Evolutionary conservation across 2,329 filamentous ascomycete species (phyloP).

Genomic region (Dactylellina leptospora): DNA sequence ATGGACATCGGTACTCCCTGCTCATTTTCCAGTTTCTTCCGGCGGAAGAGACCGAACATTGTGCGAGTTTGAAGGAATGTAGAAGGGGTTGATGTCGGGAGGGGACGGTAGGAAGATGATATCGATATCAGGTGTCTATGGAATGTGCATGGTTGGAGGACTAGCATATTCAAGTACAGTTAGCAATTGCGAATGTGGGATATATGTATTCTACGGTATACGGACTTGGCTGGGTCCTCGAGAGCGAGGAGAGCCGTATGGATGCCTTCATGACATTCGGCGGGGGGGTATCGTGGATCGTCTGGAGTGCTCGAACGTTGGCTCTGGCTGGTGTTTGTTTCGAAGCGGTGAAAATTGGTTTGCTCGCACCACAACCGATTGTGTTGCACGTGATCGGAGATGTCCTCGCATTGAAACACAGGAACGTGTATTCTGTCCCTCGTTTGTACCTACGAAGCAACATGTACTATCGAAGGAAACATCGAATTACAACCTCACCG

Average conservation of each 20-base stretch:
- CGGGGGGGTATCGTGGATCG: not conserved
- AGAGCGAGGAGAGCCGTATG: slow-evolving; percentile 43
- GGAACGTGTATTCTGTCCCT: no score
- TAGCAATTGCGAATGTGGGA: not conserved
- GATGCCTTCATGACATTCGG: slow-evolving; percentile 49
- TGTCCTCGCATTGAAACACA: no score
- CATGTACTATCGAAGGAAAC: no score
- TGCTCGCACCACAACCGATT: slow-evolving; percentile 14
- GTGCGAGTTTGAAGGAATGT: slow-evolving; percentile 25
- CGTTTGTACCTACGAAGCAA: no score
- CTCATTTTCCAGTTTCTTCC: slow-evolving; percentile 36
- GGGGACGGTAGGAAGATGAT: not conserved
- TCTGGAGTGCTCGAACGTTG: not conserved
- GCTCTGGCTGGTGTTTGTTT: no score
- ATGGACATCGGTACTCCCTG: slow-evolving; percentile 57
- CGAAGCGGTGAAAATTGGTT: not conserved
- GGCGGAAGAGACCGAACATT: slow-evolving; percentile 44
- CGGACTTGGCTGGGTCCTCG: slow-evolving; percentile 45
- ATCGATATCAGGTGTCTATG: slow-evolving; percentile 10
- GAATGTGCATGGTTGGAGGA: slow-evolving; percentile 23
- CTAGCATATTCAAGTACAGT: slow-evolving; percentile 11
- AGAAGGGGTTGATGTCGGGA: not conserved
- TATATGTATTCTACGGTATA: not conserved
- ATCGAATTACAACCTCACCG: no score
- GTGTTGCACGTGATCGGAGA: slow-evolving; percentile 15